These are phyloP conservation scores for Apiotrichum gamsii DNA, from an alignment of 1,284 basidiomycete genomes.

Conservation along the genomic window DNA sequence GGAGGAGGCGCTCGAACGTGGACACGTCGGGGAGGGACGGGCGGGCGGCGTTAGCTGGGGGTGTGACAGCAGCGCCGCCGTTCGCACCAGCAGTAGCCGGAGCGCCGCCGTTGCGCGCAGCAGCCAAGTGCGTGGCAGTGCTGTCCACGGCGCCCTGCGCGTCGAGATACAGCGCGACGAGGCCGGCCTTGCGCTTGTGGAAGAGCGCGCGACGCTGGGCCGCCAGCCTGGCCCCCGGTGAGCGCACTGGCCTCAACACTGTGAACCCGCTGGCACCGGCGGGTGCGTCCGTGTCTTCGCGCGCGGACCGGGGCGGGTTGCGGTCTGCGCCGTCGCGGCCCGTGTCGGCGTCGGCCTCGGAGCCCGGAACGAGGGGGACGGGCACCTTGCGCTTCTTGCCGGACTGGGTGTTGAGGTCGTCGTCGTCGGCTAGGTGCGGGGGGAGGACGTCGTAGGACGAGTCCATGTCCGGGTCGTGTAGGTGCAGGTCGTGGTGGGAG, in stretches of 20 bases:
- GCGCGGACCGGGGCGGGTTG: constrained; percentile 16
- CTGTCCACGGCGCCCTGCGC: constrained; percentile 26
- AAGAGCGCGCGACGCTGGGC: constrained; percentile 26
- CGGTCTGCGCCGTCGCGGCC: constrained; percentile 17
- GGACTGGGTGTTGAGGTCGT: constrained; percentile 25
- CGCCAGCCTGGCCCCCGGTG: constrained; percentile 4
- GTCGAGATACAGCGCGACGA: constrained; percentile 38
- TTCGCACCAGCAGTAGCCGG: not conserved
- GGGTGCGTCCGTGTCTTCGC: constrained; percentile 8
- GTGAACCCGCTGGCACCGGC: not conserved
- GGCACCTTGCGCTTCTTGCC: constrained; percentile 40
- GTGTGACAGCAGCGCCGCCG: not conserved
- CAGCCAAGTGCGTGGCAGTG: not conserved
- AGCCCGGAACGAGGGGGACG: constrained; percentile 14
- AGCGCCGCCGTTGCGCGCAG: too few relatives aligned
- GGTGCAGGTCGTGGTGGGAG: not conserved
- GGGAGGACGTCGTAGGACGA: too few relatives aligned
- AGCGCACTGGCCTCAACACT: too few relatives aligned
- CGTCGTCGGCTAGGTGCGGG: constrained; percentile 11
- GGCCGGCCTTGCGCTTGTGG: constrained; percentile 32
- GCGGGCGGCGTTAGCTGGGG: not conserved
- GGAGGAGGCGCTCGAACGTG: constrained; percentile 30
- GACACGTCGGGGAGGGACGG: constrained; percentile 20
- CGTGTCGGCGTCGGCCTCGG: constrained; percentile 11
- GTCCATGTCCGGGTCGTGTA: too few relatives aligned